Evolutionary conservation across 306 rosid genomes (phyloP), one percentile per base, ranked within the genome.

Genomic region (Prosopis cineraria): DNA sequence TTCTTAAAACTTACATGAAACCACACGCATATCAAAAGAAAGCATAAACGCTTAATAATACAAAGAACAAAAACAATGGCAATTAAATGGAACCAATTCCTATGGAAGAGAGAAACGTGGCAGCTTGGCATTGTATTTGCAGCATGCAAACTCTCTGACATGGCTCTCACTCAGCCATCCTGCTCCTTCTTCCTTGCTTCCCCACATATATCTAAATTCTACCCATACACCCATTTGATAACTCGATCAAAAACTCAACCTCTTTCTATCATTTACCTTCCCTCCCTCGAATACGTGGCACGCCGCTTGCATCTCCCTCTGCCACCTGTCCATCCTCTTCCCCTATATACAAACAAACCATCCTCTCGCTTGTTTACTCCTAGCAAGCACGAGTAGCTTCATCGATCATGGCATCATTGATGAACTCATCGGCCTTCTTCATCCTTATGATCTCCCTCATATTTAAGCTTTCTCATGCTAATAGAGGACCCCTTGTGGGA

Each of bases 401-500:
- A 5, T 29, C n/a, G 68, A 64, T 55, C 62, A 55, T 88, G 91
- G 84, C 82, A 66, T 36, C 82, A 66, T 36, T 16, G 69, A 55
- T 72, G 73, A 82, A 53, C 3, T 68, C 88, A 47, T 24, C 53
- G 66, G 12, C 10, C 11, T 24, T 41, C 36, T 6, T 9, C 0
- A 6, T 25, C 36, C 17, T 62, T 50, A 6, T 87, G 45, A 68
- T 84, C n/a, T 70, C 52, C 0, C 8, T 79, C 3, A 63, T 84
- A 22, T 33, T 59, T 30, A 48, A 74, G 4, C 69, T 40, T 19
- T 68, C 89, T 27, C 73, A 78, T 62, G 91, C 87, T 6, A 58
- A 52, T 20, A 36, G 66, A 5, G 58, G 78, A 20, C 56, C 6
- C 1, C 53, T 36, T 14, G 80, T 93, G 13, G 98, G 98, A 0